phyloP scores from a whole-genome alignment of 257 asterid species.

The Echites panduratus region DNA sequence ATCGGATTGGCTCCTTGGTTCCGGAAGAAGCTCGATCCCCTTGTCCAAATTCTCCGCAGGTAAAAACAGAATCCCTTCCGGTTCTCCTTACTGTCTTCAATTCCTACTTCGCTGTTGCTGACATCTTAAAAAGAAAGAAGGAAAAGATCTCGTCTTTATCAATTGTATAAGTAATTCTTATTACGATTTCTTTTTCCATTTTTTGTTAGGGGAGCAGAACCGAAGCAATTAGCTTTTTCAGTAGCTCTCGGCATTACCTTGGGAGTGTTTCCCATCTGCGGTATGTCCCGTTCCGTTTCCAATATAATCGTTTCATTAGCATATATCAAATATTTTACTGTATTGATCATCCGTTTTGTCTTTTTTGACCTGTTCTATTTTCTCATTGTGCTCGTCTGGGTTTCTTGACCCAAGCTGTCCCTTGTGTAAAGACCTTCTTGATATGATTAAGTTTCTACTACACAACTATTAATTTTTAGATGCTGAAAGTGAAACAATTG shows the following conservation, averaged over 20 bases:
- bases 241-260: conserved; percentile 77
- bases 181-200: neutral
- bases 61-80: conserved; percentile 2
- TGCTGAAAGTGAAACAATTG: neutral
- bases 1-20: conserved; percentile 48
- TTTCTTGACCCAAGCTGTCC: neutral
- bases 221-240: conserved; percentile 85
- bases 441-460: neutral
- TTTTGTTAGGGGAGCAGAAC: conserved; percentile 74
- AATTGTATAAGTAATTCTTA: neutral
- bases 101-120: neutral
- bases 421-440: neutral
- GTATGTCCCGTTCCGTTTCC: conserved; percentile 28
- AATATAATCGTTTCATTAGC: neutral
- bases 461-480: neutral
- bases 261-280: conserved; percentile 85
- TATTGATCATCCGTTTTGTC: neutral
- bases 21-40: conserved; percentile 63
- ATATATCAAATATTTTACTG: neutral
- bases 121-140: neutral
- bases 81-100: too few species aligned
- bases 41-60: conserved; percentile 77
- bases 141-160: neutral
- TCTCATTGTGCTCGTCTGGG: neutral
- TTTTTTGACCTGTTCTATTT: neutral